These are phyloP conservation scores for Pseudohyphozyma bogoriensis DNA, from an alignment of 768 basidiomycete species.

Conservation along the genomic window DNA sequence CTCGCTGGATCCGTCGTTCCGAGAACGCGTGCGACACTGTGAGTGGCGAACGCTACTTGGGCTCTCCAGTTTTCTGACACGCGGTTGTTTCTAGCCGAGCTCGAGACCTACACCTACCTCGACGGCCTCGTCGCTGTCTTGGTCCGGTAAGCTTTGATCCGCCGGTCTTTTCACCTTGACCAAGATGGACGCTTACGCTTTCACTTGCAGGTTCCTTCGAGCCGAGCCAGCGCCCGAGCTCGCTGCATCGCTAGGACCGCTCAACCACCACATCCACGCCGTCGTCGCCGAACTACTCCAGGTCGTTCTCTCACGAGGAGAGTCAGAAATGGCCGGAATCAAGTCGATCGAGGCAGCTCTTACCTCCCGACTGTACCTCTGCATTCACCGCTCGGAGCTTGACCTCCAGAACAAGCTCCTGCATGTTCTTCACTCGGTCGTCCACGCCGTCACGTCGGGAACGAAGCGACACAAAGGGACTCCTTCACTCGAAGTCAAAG, in stretches of 20 bases:
- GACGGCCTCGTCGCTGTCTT: slow-evolving; percentile 66
- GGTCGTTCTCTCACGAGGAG: slow-evolving; percentile 67
- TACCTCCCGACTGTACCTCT: slow-evolving; percentile 63
- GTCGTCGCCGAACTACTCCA: slow-evolving; percentile 72
- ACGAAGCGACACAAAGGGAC: background rate
- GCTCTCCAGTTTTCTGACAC: background rate
- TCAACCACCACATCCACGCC: slow-evolving; percentile 60
- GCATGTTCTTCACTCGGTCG: slow-evolving; percentile 72
- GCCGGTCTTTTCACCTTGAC: no score
- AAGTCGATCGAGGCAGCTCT: slow-evolving; percentile 60
- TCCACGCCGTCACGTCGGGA: slow-evolving; percentile 40
- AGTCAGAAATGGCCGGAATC: slow-evolving; percentile 53
- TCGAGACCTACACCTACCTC: slow-evolving; percentile 46
- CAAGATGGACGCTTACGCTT: background rate
- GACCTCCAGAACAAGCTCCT: slow-evolving; percentile 89
- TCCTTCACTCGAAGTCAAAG: background rate
- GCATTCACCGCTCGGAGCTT: slow-evolving; percentile 57
- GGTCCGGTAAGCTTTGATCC: slow-evolving; percentile 47
- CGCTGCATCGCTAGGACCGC: slow-evolving; percentile 48
- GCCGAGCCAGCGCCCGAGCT: slow-evolving; percentile 57
- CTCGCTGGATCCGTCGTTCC: slow-evolving; percentile 54
- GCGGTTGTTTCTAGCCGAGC: slow-evolving; percentile 3
- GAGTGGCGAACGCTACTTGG: no score
- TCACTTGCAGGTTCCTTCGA: slow-evolving; percentile 54
- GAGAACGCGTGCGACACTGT: slow-evolving; percentile 56